Percentiles rank a stretch among this genome's conserved stretches.
These are phyloP conservation scores for Mortierella claussenii DNA, from an alignment of 192 early-diverging fungal species.

Conservation along the genomic window DNA sequence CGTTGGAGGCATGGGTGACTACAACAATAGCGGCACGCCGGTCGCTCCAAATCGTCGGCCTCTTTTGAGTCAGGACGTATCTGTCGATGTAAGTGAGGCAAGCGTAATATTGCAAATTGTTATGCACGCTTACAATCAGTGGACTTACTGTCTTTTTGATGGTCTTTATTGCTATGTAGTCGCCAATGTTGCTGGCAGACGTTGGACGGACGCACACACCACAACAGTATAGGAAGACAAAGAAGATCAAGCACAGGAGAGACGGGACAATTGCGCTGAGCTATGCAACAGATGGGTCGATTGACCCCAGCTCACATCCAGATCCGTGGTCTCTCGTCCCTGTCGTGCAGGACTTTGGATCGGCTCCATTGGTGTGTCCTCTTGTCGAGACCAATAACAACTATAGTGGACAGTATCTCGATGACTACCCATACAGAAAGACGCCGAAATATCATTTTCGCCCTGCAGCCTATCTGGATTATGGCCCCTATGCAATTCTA, in stretches of 20 bases:
- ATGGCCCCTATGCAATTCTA: conserved; percentile 47
- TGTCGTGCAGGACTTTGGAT: conserved; percentile 25
- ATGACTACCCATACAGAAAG: conserved; percentile 47
- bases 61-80: conserved; percentile 14
- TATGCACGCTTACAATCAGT: too few relatives aligned
- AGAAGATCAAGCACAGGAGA: conserved; percentile 46
- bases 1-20: conserved; percentile 47
- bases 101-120: too few relatives aligned
- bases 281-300: conserved; percentile 46
- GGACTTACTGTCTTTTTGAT: too few relatives aligned
- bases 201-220: conserved; percentile 33
- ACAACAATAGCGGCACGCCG: neutral
- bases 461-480: conserved; percentile 32
- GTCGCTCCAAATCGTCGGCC: conserved; percentile 1
- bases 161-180: too few relatives aligned
- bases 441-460: conserved; percentile 9
- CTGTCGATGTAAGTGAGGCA: conserved; percentile 24
- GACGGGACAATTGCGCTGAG: conserved; percentile 49
- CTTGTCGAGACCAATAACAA: conserved; percentile 1
- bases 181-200: conserved; percentile 36
- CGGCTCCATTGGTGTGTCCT: conserved; percentile 17
- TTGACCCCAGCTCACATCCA: conserved; percentile 49
- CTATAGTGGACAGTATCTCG: conserved; percentile 35
- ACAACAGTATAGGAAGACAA: conserved; percentile 49
- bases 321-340: conserved; percentile 51